Evolutionary conservation across 2,329 filamentous ascomycete genomes (phyloP), one percentile per base, ranked within the genome.

Genomic region (Cercospora zeina): DNA sequence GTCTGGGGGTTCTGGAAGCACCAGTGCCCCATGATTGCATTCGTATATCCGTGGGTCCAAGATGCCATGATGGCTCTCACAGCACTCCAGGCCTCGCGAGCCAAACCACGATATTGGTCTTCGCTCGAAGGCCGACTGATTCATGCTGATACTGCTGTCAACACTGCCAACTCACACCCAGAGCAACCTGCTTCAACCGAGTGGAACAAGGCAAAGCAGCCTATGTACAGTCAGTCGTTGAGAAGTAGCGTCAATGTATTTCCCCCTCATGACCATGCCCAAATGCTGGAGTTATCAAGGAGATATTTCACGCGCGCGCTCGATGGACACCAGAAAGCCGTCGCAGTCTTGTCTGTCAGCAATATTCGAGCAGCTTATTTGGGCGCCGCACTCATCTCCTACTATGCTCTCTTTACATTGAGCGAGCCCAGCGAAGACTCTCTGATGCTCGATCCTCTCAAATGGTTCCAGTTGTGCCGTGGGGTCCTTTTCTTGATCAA

Each of bases 1-100:
- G 65, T 58, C 14, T 63, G 63, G 61, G 60, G 61, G 24, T 71
- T 68, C 66, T 71, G 69, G 69, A 60, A 64, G 47, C 62, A 62
- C 16, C 64, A 68, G 51, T 67, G 63, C 3, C 69, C 69, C 1
- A 34, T 69, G 31, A 58, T 70, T 4, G 69, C 69, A 1, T 59
- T 71, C 14, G 61, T 69, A 16, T 58, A 62, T 42, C 66, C 67
- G 16, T 62, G 64, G 51, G 61, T 67, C 8, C 54, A 67, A 3
- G 67, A 71, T 31, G 59, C 65, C 9, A 56, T 71, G 51, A 62
- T 70, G 37, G 68, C 67, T 6, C 21, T 69, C 30, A 31, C 68
- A 1, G 69, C 68, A 27, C 54, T 71, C 7, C 60, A 70, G 49
- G 62, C 63, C 4, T 67, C 67, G 27, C 54, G 64, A 13, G 61